Evolutionary conservation across 179 eudicot species (phyloP).

Genomic region (Silene vulgaris): DNA sequence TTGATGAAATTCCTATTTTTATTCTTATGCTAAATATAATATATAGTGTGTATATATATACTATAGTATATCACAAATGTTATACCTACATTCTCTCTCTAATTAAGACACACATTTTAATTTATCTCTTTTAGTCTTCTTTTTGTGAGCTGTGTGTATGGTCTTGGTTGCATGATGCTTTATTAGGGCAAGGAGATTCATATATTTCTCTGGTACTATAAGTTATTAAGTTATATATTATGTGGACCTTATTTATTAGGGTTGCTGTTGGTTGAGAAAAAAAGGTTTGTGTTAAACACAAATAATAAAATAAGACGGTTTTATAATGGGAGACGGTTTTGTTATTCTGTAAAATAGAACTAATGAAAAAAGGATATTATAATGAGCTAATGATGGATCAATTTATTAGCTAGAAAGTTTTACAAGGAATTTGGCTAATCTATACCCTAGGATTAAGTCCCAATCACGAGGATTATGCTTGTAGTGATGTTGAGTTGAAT

Average conservation of each 20-base stretch:
- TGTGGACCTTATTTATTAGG: conserved; percentile 28
- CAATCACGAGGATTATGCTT: too few relatives aligned
- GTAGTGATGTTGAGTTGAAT: too few relatives aligned
- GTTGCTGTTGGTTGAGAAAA: conserved; percentile 26
- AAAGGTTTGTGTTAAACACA: not conserved
- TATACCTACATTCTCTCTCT: not conserved
- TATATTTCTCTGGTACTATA: conserved; percentile 9
- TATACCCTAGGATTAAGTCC: too few relatives aligned
- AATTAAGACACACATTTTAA: not conserved
- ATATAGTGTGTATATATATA: not conserved
- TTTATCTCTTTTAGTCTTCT: conserved; percentile 12
- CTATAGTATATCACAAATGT: not conserved
- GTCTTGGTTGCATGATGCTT: conserved; percentile 15
- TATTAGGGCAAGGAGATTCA: not conserved
- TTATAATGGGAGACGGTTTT: too few relatives aligned
- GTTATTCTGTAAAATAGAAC: too few relatives aligned
- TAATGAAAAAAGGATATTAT: not conserved
- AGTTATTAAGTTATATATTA: not conserved
- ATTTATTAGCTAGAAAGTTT: not conserved
- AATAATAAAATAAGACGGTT: not conserved
- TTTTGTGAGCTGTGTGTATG: conserved; percentile 28
- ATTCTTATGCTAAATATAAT: conserved; percentile 18
- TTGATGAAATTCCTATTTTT: conserved; percentile 30
- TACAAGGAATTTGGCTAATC: too few relatives aligned
- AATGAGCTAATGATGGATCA: not conserved